These are phyloP conservation scores for Naganishia antarctica DNA, from an alignment of 768 basidiomycete species.

Conservation along the genomic window DNA sequence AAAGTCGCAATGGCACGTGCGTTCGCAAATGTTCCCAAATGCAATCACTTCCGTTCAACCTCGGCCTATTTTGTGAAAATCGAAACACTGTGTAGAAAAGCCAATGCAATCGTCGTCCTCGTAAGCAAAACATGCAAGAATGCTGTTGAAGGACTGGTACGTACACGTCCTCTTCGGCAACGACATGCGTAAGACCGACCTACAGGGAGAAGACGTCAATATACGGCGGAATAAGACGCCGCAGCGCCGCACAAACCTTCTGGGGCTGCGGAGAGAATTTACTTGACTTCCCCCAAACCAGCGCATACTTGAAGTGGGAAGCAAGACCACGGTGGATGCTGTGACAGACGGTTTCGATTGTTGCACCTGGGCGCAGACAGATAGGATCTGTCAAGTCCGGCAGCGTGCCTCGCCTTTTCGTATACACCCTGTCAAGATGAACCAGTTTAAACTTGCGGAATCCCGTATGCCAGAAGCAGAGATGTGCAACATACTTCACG, in stretches of 20 bases:
- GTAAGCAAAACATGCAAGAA: background rate
- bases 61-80: constrained; percentile 46
- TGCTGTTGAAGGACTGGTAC: constrained; percentile 24
- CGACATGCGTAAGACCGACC: constrained; percentile 54
- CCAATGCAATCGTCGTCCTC: background rate
- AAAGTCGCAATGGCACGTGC: background rate
- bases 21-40: no score
- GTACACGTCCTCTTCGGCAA: constrained; percentile 49
- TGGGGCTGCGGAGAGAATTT: constrained; percentile 91
- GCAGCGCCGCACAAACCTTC: constrained; percentile 60
- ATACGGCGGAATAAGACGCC: constrained; percentile 71
- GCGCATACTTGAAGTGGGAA: constrained; percentile 85
- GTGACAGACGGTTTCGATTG: constrained; percentile 90
- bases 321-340: constrained; percentile 86
- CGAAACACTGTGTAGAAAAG: constrained; percentile 36
- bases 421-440: constrained; percentile 72
- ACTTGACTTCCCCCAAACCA: constrained; percentile 94
- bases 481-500: constrained; percentile 37
- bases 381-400: constrained; percentile 90
- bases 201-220: constrained; percentile 68
- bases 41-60: background rate
- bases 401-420: constrained; percentile 91
- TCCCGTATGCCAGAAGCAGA: background rate
- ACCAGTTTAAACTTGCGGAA: background rate
- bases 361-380: constrained; percentile 75